Conservation (phyloP, 2,329 filamentous ascomycete genomes). For the Trichoderma afroharzianum region DNA sequence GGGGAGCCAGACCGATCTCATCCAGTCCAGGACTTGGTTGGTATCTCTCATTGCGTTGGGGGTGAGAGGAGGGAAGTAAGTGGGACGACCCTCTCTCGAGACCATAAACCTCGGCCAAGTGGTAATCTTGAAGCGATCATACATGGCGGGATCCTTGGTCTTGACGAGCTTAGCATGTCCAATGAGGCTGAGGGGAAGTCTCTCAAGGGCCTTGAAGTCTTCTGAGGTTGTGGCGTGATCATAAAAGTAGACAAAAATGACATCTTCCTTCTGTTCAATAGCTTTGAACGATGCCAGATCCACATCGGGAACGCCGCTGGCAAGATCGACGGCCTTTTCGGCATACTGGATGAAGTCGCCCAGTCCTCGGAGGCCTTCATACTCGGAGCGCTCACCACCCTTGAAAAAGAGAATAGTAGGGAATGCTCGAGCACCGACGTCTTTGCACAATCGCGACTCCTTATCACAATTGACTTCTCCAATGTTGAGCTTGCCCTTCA, state of each 20-base stretch:
- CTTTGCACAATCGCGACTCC: constrained; percentile 86
- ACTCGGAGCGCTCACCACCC: constrained; percentile 87
- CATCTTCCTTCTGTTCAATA: constrained; percentile 88
- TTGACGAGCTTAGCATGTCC: constrained; percentile 91
- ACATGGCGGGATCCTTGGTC: constrained; percentile 73
- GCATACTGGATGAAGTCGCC: constrained; percentile 87
- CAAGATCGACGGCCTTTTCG: constrained; percentile 77
- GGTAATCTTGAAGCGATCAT: constrained; percentile 85
- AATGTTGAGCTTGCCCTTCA: constrained; percentile 85
- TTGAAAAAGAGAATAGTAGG: constrained; percentile 93
- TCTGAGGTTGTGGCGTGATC: constrained; percentile 91
- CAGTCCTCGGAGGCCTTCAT: constrained; percentile 83
- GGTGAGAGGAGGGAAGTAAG: constrained; percentile 82
- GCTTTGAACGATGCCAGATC: constrained; percentile 71
- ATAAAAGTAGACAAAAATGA: constrained; percentile 97
- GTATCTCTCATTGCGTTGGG: constrained; percentile 92
- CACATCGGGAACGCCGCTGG: constrained; percentile 75
- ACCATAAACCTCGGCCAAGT: constrained; percentile 95
- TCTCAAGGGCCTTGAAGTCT: constrained; percentile 84
- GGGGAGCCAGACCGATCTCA: constrained; percentile 93
- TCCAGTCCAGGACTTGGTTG: constrained; percentile 76
- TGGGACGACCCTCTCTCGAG: constrained; percentile 81
- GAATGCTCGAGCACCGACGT: constrained; percentile 73
- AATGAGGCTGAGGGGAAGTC: constrained; percentile 81
- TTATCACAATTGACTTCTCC: constrained; percentile 94